Evolutionary conservation across 768 basidiomycete genomes (phyloP).

Genomic region (Gautieria morchelliformis): DNA sequence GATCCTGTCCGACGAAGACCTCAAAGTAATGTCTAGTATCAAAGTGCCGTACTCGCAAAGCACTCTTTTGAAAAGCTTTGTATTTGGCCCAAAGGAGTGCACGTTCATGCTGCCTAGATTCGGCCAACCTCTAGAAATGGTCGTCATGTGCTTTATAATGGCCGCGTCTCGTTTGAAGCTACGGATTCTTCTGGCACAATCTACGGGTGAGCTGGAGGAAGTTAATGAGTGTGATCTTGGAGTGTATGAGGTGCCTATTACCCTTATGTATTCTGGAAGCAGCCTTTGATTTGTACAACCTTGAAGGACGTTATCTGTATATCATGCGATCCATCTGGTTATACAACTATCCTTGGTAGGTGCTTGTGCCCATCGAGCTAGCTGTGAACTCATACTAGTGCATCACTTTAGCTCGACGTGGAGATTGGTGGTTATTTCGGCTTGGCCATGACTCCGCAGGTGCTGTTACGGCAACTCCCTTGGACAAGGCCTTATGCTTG

Average conservation of each 20-base stretch:
- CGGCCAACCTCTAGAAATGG: background rate
- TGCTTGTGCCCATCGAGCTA: background rate
- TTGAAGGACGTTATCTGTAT: constrained; percentile 6
- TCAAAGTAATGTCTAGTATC: background rate
- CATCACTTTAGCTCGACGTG: background rate
- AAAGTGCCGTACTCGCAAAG: background rate
- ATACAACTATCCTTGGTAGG: constrained; percentile 8
- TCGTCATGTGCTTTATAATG: background rate
- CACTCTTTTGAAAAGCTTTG: constrained; percentile 1
- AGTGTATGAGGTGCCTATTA: background rate
- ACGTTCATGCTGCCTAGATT: background rate
- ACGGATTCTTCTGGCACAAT: background rate
- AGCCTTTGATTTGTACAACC: background rate
- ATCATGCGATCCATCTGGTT: constrained; percentile 6
- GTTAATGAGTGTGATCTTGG: background rate
- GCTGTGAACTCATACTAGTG: background rate
- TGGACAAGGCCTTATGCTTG: background rate
- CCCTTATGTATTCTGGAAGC: background rate
- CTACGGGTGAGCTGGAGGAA: background rate
- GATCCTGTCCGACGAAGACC: background rate
- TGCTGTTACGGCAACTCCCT: background rate
- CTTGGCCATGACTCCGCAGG: background rate
- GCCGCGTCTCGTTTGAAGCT: background rate
- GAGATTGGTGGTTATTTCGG: background rate
- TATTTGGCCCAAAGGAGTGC: background rate